Evolutionary conservation across 306 rosid genomes (phyloP).

Genomic region (Ammopiptanthus mongolicus): DNA sequence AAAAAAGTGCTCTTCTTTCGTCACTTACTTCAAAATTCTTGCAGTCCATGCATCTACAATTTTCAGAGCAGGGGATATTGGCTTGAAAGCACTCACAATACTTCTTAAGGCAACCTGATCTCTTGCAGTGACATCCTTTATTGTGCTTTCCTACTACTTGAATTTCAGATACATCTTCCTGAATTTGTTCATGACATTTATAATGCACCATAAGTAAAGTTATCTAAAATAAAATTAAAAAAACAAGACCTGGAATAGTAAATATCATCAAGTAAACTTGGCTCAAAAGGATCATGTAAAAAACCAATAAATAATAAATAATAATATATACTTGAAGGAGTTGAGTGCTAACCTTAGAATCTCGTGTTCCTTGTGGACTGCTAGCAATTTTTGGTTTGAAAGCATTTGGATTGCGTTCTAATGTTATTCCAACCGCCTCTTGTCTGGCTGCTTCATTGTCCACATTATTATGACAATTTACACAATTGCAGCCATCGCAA

Average conservation of each 20-base stretch:
- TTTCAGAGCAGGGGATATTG: conserved; percentile 70
- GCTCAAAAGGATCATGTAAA: conserved; percentile 12
- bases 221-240: neutral
- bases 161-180: conserved; percentile 54
- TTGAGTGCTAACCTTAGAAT: conserved; percentile 43
- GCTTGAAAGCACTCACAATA: conserved; percentile 88
- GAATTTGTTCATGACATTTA: conserved; percentile 27
- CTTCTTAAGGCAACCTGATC: conserved; percentile 88
- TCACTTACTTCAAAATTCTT: conserved; percentile 73
- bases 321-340: neutral
- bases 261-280: neutral
- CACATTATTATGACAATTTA: conserved; percentile 66
- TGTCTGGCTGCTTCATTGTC: conserved; percentile 63
- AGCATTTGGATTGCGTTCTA: conserved; percentile 81
- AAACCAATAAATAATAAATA: neutral
- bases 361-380: conserved; percentile 54
- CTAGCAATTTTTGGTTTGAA: conserved; percentile 73
- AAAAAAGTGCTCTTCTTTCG: conserved; percentile 47
- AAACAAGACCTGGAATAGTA: conserved; percentile 5
- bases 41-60: conserved; percentile 76
- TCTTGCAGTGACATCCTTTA: conserved; percentile 85
- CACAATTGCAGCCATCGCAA: conserved; percentile 74
- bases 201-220: conserved; percentile 16
- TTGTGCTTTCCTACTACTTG: conserved; percentile 74
- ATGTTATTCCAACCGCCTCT: conserved; percentile 56